A percentile compares a stretch with the other conserved stretches of the same genome.
Evolutionary conservation across 768 basidiomycete genomes (phyloP).

Genomic region (Suillus hirtellus): DNA sequence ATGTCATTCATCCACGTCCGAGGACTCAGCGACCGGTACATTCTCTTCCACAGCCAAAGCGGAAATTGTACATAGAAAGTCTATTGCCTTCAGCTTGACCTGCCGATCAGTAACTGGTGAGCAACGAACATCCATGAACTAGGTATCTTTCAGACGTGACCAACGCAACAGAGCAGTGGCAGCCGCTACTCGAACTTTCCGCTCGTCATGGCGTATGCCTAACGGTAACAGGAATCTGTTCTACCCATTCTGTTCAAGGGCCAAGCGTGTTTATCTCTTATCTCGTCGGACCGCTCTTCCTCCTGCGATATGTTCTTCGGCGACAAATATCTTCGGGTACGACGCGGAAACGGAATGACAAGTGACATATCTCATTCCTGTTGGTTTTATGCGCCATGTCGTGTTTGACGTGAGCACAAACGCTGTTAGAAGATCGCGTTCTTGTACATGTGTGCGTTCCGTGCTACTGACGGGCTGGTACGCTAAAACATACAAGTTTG

Average conservation of each 20-base stretch:
- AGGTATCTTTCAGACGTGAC: too few relatives aligned
- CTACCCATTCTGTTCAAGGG: not conserved
- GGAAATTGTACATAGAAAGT: not conserved
- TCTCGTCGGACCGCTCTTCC: not conserved
- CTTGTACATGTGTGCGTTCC: too few relatives aligned
- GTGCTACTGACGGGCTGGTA: not conserved
- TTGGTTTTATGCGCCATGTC: not conserved
- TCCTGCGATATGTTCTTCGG: not conserved
- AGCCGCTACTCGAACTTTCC: not conserved
- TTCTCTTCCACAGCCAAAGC: not conserved
- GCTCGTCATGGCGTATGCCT: not conserved
- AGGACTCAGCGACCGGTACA: not conserved
- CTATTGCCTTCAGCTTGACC: not conserved
- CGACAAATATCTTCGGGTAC: not conserved
- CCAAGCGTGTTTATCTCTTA: not conserved
- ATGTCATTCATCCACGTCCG: not conserved
- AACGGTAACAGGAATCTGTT: not conserved
- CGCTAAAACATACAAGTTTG: not conserved
- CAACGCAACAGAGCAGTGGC: not conserved
- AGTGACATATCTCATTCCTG: not conserved
- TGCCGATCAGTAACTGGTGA: not conserved
- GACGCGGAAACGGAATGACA: not conserved
- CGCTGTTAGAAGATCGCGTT: not conserved
- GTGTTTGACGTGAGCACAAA: not conserved
- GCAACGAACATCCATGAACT: not conserved